Evolutionary conservation across 176 grass and related monocot species (phyloP), one percentile per base, ranked within the genome.

Genomic region (Phoenix roebelenii): DNA sequence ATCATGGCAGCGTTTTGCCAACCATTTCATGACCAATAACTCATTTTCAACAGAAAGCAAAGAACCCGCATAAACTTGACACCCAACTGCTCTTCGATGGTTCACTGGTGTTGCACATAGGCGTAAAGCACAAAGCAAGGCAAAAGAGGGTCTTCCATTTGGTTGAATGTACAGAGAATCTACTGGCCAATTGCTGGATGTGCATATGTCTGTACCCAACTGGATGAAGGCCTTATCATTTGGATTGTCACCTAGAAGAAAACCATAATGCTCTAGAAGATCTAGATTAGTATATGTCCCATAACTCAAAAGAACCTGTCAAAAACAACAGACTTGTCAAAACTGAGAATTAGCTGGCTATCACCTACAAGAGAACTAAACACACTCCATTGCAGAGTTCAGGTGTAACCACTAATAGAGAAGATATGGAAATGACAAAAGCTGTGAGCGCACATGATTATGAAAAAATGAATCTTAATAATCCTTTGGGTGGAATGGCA

Each of bases 261-360:
- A 97, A 62, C 87, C 92, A 73, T 97, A 97, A 57, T 97, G 84
- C 60, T 97, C 76, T 67, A 97, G 74, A 76, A 97, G 92, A 22
- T 97, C 87, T 70, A 88, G 52, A 23, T 91, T 88, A 70, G 87
- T 78, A 63, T 88, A 97, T 74, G 70, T 83, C 17, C 87, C 87
- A 55, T 97, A 91, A 58, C 81, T 65, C 22, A 97, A 76, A 76
- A 97, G 87, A 56, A 97, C 75, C 92, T 91, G 80, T 23, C 24
- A 32, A 68, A 51, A 71, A 70, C 35, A 10, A 44, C 2, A 44
- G 9, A 44, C 35, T 14, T 44, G 9, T 44, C 35, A 44, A 44
- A 44, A 14, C 35, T 44, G 2, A 44, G 35, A 44, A 12, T 44
- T 44, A 10, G 10, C 35, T 44, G 35, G 10, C 35, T 44, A 14